Evolutionary conservation across 257 asterid genomes (phyloP).

Genomic region (Anisodus acutangulus): DNA sequence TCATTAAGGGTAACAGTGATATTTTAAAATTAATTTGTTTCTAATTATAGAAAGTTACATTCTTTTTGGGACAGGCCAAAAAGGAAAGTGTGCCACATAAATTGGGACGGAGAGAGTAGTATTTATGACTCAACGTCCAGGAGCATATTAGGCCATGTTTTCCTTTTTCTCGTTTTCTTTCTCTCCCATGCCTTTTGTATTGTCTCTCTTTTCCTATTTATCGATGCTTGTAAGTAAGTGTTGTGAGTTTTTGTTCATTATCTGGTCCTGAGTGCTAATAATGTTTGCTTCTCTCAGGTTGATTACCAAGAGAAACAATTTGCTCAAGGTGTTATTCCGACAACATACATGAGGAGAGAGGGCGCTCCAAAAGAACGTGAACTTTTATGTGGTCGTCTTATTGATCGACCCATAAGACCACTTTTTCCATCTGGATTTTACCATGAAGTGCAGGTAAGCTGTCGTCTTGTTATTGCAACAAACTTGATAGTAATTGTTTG

Average conservation of each 20-base stretch:
- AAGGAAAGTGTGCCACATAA: too few relatives aligned
- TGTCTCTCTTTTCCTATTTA: neutral
- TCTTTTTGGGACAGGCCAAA: too few relatives aligned
- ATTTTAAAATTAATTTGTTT: too few relatives aligned
- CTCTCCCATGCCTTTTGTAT: neutral
- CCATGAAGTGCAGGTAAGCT: conserved; percentile 92
- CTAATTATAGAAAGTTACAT: too few relatives aligned
- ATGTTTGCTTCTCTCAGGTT: conserved; percentile 58
- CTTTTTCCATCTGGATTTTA: conserved; percentile 92
- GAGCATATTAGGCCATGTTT: neutral
- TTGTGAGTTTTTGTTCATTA: neutral
- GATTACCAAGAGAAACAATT: conserved; percentile 97
- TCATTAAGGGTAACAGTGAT: too few relatives aligned
- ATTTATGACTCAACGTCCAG: neutral
- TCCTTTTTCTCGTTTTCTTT: neutral
- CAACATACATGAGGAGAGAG: conserved; percentile 92
- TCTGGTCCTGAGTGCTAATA: neutral
- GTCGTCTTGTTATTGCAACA: neutral
- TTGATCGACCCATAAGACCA: conserved; percentile 94
- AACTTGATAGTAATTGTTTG: neutral
- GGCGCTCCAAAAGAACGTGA: conserved; percentile 99
- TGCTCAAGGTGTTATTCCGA: conserved; percentile 91
- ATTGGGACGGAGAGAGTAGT: too few relatives aligned
- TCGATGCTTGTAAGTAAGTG: neutral
- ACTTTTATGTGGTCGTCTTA: conserved; percentile 90